Conservation (phyloP, 1,284 basidiomycete species). For the Gomphus bonarii region DNA sequence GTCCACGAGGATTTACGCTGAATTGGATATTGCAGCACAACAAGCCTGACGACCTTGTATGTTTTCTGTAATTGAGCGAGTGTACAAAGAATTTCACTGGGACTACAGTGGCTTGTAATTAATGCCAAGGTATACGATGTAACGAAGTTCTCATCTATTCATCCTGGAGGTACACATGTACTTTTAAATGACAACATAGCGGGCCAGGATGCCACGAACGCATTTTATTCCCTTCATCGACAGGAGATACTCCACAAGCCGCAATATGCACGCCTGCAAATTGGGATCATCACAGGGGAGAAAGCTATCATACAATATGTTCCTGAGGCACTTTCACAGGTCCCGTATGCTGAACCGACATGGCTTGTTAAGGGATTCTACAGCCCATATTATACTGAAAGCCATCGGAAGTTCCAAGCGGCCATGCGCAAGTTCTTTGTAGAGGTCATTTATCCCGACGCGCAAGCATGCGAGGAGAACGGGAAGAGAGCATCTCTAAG, state of each 20-base stretch:
- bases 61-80: slow-evolving; percentile 14
- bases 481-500: slow-evolving; percentile 60
- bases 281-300: slow-evolving; percentile 63
- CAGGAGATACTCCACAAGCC: slow-evolving; percentile 69
- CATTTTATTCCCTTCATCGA: slow-evolving; percentile 77
- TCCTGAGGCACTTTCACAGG: slow-evolving; percentile 51
- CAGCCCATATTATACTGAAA: slow-evolving; percentile 74
- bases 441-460: slow-evolving; percentile 56
- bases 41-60: slow-evolving; percentile 59
- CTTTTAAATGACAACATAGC: slow-evolving; percentile 31
- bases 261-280: slow-evolving; percentile 60
- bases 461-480: slow-evolving; percentile 62
- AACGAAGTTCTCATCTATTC: slow-evolving; percentile 49
- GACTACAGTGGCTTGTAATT: slow-evolving; percentile 48
- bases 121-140: slow-evolving; percentile 65
- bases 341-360: slow-evolving; percentile 81
- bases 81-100: slow-evolving; percentile 1
- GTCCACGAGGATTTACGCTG: slow-evolving; percentile 6
- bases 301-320: slow-evolving; percentile 42
- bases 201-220: slow-evolving; percentile 78
- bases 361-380: slow-evolving; percentile 73
- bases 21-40: slow-evolving; percentile 48
- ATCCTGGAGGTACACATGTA: slow-evolving; percentile 58
- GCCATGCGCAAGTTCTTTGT: slow-evolving; percentile 55
- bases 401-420: slow-evolving; percentile 56